Percentiles rank a stretch among this genome's conserved stretches.
These are phyloP conservation scores for Xylariaceae sp. DNA, from an alignment of 2,329 filamentous ascomycete species.

Conservation along the genomic window DNA sequence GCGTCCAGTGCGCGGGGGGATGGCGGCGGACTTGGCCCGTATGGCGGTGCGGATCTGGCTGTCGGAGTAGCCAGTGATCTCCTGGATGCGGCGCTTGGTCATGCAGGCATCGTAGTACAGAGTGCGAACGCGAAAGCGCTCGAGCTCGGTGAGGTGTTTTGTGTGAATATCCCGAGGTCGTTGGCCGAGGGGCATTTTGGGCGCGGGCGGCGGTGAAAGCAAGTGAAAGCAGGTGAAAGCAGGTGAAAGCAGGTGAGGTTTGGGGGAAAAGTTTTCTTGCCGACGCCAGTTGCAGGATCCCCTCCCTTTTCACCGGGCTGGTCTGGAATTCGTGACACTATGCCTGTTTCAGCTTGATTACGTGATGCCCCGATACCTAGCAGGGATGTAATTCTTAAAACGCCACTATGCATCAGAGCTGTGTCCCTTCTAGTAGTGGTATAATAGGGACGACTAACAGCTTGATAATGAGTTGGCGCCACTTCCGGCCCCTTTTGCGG, in stretches of 20 bases:
- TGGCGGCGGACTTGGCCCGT: conserved; percentile 25
- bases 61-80: conserved; percentile 35
- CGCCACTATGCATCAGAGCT: too few species aligned
- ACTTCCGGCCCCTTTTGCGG: too few species aligned
- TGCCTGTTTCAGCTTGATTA: conserved; percentile 13
- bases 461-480: too few species aligned
- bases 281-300: conserved; percentile 7
- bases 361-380: conserved; percentile 16
- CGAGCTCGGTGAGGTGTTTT: conserved; percentile 34
- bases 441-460: too few species aligned
- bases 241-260: neutral
- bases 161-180: conserved; percentile 33
- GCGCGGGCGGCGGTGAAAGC: neutral
- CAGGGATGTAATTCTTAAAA: conserved; percentile 32
- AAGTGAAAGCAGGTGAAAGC: neutral
- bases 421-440: too few species aligned
- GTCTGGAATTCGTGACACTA: neutral
- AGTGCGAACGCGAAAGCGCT: conserved; percentile 34
- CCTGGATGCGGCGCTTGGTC: conserved; percentile 29
- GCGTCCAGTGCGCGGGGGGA: conserved; percentile 29
- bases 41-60: conserved; percentile 35
- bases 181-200: conserved; percentile 6
- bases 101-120: conserved; percentile 34
- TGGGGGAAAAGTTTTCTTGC: conserved; percentile 31
- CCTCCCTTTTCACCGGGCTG: neutral